Conservation (phyloP, 78 protist genomes). For the Dictyostelium purpureum region DNA sequence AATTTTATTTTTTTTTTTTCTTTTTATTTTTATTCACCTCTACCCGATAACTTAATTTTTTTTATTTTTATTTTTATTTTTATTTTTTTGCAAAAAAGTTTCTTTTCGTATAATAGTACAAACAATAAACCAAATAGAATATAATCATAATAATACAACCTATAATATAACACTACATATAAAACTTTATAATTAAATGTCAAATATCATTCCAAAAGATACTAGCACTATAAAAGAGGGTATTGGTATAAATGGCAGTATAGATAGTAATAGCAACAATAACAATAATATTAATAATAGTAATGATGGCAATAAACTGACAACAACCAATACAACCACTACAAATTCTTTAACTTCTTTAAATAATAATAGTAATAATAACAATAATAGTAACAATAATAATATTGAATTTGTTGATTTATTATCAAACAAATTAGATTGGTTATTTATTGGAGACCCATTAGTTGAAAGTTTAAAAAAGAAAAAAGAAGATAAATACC, state of each 20-base stretch:
- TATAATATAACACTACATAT: not conserved
- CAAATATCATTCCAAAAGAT: no score
- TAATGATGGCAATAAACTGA: no score
- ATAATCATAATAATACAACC: no score
- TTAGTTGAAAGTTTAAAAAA: slow-evolving; percentile 8
- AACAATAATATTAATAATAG: not conserved
- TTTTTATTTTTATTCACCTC: not conserved
- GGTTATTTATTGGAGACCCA: slow-evolving; percentile 54
- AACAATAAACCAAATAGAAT: no score
- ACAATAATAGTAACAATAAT: not conserved
- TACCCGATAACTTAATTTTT: not conserved
- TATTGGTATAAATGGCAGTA: not conserved
- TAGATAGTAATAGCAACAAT: not conserved
- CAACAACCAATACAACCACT: not conserved
- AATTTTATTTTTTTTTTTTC: not conserved
- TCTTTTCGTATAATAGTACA: no score
- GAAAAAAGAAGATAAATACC: slow-evolving; percentile 2
- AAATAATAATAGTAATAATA: not conserved
- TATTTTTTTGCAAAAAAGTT: not conserved
- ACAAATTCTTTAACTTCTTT: not conserved
- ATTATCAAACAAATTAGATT: not conserved
- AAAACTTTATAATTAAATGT: no score
- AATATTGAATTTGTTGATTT: not conserved
- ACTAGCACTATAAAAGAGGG: no score
- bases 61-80: not conserved